Base-by-base conservation (phyloP, 2,329 filamentous ascomycete species). In the Ophiostoma ulmi region DNA sequence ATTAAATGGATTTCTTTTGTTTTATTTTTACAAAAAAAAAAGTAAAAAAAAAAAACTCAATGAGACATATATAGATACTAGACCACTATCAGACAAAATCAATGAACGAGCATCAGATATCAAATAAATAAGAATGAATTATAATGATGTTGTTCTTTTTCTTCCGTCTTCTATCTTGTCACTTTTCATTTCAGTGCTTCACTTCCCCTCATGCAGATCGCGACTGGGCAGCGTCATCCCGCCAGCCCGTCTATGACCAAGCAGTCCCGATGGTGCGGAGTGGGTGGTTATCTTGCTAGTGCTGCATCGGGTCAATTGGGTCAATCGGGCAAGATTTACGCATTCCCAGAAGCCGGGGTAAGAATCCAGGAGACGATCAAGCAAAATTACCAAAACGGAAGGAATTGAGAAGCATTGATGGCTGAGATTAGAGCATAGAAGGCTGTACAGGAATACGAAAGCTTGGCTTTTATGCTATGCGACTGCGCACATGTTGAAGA, bases 201-300 rank as follows among this genome's bases (percentile, higher is more conserved):
- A 22, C 52, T 11, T 48, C 44, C 17, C 44, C 44, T 3, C 44
- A 4, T 17, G 52, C 22, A 58, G n/a, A 58, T 58, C 52, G 52
- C 52, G 7, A 58, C 52, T 58, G 52, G 52, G n/a, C 52, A 55
- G 52, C 52, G 52, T 26, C 52, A 58, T 26, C 52, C n/a, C n/a
- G 52, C 39, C 26, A 31, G n/a, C n/a, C 3, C 26, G 26, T 3
- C 39, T 7, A 7, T 5, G 39, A 41, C 39, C 39, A 44, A 13
- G 14, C 31, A 31, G 3, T 31, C 31, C 31, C 31, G 31, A 31
- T 31, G 31, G 31, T 26, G 52, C 17, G 52, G 52, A 26, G n/a
- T 26, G 52, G 10, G 22, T 58, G 52, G 52, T 22, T 48, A 17
- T 11, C 11, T 55, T 14, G 22, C 52, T 58, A 58, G 52, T 26